Base-by-base conservation (phyloP, 1,284 basidiomycete genomes). In the Pholiota adiposa region DNA sequence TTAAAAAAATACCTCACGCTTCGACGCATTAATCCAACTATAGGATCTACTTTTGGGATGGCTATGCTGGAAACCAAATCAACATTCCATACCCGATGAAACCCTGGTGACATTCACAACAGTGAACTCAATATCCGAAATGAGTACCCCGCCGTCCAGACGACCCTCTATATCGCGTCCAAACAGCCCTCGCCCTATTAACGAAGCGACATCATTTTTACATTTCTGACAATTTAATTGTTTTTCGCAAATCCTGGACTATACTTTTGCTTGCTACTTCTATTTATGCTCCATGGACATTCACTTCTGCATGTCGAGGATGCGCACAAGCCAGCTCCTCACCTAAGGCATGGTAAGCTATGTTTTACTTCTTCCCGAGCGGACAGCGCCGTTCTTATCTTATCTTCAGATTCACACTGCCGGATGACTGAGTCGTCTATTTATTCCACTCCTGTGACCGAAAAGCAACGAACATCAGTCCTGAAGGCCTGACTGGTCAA, bases 41-140 rank as follows among this genome's bases (percentile, higher is more conserved):
- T 40, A 66, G 65, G 65, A 66, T 34, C 40, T 66, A 41, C 54
- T 66, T 14, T 49, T 56, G 14, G 59, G 57, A 19, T 63, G 57
- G 62, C 21, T 63, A 44, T 61, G 57, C 41, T 62, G 60, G 56
- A 59, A 25, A 34, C 21, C 29, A n/a, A 12, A 41, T 21, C 48
- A 27, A 29, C 33, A n/a, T n/a, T n/a, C 38, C n/a, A 16, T 33
- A 18, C 14, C 56, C 36, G 58, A 60, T 49, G 54, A 54, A 18
- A 49, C 56, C 4, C 19, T 52, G 2, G 23, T 62, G 16, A 60
- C 62, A 11, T 50, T 65, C 25, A 65, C 62, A 12, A 63, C 60
- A 8, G 55, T 64, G 31, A 50, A 61, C 18, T 65, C 62, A 19
- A 33, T 58, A 9, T 59, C 61, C 36, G 46, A 50, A 16, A 4